Conservation (phyloP, 192 early-diverging fungal genomes). For the Backusella psychrophila region DNA sequence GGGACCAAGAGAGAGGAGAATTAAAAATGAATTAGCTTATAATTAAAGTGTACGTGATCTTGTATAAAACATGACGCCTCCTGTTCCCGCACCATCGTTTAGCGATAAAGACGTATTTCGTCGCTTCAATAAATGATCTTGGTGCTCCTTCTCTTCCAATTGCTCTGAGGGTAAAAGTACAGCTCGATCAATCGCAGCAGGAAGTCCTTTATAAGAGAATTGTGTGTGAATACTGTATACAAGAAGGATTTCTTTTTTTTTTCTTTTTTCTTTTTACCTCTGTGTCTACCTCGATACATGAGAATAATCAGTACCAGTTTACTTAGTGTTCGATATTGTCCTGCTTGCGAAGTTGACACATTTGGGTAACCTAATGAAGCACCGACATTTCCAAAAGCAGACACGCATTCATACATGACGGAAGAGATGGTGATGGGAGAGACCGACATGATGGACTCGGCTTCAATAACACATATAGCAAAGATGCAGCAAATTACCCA, state of each 20-base stretch:
- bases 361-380: conserved; percentile 28
- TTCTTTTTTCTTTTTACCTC: conserved; percentile 10
- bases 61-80: conserved; percentile 5
- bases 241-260: too few species aligned
- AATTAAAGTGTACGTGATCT: conserved; percentile 19
- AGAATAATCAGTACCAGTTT: conserved; percentile 33
- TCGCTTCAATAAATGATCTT: conserved; percentile 15
- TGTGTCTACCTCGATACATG: conserved; percentile 38
- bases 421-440: conserved; percentile 29
- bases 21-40: not conserved
- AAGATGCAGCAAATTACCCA: conserved; percentile 34
- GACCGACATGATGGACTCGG: conserved; percentile 18
- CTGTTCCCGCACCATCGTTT: not conserved
- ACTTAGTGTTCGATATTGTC: conserved; percentile 26
- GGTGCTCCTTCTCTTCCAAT: conserved; percentile 21
- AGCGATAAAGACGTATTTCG: conserved; percentile 14
- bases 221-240: too few species aligned
- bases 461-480: conserved; percentile 29
- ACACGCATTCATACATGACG: conserved; percentile 37
- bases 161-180: conserved; percentile 34
- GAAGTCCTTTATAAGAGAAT: conserved; percentile 16
- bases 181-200: conserved; percentile 36
- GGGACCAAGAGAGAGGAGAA: not conserved
- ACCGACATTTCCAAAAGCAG: conserved; percentile 37
- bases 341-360: conserved; percentile 20